Base-by-base conservation (phyloP, 192 early-diverging fungal species). In the Coemansia sp. region DNA sequence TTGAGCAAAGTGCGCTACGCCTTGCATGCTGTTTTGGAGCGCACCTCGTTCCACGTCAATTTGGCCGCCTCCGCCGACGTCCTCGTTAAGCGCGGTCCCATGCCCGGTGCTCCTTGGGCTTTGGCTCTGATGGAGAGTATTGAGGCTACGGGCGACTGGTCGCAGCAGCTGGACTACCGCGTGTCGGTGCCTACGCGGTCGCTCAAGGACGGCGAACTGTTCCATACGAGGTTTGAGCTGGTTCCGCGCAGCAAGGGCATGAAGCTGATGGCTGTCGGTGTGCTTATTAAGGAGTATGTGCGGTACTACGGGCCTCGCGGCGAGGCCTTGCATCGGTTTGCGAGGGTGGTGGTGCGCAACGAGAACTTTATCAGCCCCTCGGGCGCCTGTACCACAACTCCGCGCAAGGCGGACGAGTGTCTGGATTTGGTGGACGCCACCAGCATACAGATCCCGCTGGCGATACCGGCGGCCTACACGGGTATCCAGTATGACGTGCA, bases 221-320 rank as follows among this genome's bases (percentile, higher is more conserved):
- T 89, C 26, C 75, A 82, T 13, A 59, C 85, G 2, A 50, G 64
- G 3, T 69, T 88, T 12, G 65, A 71, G 34, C 59, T 89, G 2
- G 76, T 64, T 23, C 84, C 86, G 23, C 70, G 76, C 13, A 13
- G 50, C 38, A 69, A 83, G 59, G 69, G 73, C 3, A 20, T 89
- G 14, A 70, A 58, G 39, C 67, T 87, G 3, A 59, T 78, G 18
- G 50, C 78, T 2, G 68, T 85, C 6, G 72, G 75, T n/a, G 81
- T 78, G 42, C 57, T 74, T 8, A 68, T 89, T 52, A 87, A 85
- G 26, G 88, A 89, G 69, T 87, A 85, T 41, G 60, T 76, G 23
- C 74, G 85, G 7, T 85, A 79, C 57, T 65, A 74, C 26, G 65
- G 66, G 61, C 23, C 66, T 1, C 42, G 38, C 0, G 76, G 66